Conservation (phyloP, 345 rosid species). For the Kandelia obovata region DNA sequence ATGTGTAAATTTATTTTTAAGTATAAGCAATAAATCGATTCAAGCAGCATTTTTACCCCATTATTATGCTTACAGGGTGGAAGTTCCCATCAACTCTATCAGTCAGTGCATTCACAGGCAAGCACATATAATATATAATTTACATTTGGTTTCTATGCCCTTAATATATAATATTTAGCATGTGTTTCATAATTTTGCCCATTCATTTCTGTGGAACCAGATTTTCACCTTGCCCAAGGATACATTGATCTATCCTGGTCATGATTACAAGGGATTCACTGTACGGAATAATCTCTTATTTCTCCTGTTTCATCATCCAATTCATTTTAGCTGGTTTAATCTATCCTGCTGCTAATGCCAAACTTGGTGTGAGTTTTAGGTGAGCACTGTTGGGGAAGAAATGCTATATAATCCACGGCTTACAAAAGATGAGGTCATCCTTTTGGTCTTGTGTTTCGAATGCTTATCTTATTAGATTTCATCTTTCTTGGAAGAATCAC, state of each 20-base stretch:
- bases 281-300: constrained; percentile 39
- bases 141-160: neutral
- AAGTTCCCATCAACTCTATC: constrained; percentile 70
- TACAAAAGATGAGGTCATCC: constrained; percentile 70
- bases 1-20: too few relatives aligned
- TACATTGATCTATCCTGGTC: constrained; percentile 83
- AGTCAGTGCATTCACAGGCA: constrained; percentile 95
- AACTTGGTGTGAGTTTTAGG: constrained; percentile 39
- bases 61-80: constrained; percentile 56
- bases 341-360: constrained; percentile 8
- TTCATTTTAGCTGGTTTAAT: neutral
- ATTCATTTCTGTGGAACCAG: constrained; percentile 37
- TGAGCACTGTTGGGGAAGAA: constrained; percentile 94
- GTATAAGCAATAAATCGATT: too few relatives aligned
- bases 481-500: too few relatives aligned
- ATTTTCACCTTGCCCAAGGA: constrained; percentile 83
- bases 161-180: neutral
- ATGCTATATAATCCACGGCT: constrained; percentile 68
- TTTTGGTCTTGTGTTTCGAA: neutral
- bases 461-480: neutral
- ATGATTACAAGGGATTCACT: constrained; percentile 86
- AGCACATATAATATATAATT: constrained; percentile 14
- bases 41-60: neutral
- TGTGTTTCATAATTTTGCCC: too few relatives aligned
- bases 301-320: neutral